Evolutionary conservation across 352 stramenopile species (phyloP).

Genomic region (Phytophthora parvispora): DNA sequence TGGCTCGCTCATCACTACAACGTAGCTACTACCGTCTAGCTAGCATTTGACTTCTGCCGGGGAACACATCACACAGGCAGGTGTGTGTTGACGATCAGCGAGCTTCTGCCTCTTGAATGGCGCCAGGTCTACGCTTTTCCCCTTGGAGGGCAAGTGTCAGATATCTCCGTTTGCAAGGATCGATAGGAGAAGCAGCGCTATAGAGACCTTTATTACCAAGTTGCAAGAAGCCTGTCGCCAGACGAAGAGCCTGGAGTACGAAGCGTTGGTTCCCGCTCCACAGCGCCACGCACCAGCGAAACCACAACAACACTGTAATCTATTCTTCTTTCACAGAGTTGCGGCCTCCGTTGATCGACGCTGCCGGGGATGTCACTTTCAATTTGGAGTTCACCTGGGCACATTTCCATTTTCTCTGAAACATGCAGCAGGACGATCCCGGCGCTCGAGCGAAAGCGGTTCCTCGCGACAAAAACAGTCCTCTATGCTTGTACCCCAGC

Average conservation of each 20-base stretch:
- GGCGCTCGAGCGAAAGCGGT: background rate
- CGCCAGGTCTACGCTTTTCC: background rate
- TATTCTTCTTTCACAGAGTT: conserved; percentile 1
- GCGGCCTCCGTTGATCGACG: background rate
- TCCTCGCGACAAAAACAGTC: background rate
- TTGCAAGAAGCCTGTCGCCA: background rate
- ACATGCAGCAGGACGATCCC: conserved; percentile 4
- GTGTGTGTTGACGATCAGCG: too few species aligned
- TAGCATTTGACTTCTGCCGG: background rate
- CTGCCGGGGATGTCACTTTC: conserved; percentile 1
- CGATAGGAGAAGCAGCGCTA: background rate
- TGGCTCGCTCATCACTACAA: background rate
- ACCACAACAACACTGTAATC: background rate
- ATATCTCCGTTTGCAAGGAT: background rate
- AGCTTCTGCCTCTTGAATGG: background rate
- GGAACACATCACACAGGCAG: too few species aligned
- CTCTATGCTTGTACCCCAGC: conserved; percentile 41
- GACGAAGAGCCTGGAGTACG: background rate
- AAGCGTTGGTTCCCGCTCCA: background rate
- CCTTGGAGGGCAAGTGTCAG: background rate
- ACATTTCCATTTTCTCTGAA: background rate
- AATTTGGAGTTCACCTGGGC: conserved; percentile 10
- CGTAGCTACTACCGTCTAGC: background rate
- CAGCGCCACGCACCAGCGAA: background rate
- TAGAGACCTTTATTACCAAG: background rate